Percentiles rank a stretch among this genome's conserved stretches.
phyloP scores from a whole-genome alignment of 2,329 filamentous ascomycete species.

The Exophiala bonariae region DNA sequence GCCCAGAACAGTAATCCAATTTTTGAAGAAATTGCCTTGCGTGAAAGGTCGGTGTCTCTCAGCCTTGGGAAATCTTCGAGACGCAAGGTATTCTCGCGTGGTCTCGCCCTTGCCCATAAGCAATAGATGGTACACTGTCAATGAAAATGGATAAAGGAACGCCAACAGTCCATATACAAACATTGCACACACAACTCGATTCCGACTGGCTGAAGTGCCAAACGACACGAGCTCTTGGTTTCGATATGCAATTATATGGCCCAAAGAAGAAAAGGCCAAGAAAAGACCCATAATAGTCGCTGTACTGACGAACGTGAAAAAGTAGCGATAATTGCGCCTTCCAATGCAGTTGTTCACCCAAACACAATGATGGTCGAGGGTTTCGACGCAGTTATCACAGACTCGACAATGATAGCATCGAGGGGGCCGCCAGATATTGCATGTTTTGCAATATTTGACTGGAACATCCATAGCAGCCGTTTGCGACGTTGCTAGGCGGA shows the following conservation, averaged over 20 bases:
- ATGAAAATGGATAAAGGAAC: constrained; percentile 75
- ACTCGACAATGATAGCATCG: constrained; percentile 94
- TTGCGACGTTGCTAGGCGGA: constrained; percentile 72
- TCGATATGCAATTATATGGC: constrained; percentile 75
- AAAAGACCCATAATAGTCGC: constrained; percentile 76
- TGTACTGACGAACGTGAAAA: constrained; percentile 85
- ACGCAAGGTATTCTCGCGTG: constrained; percentile 92
- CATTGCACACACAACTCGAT: constrained; percentile 83
- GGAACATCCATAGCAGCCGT: constrained; percentile 96
- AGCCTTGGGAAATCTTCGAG: constrained; percentile 88
- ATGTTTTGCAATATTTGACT: constrained; percentile 96
- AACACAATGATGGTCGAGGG: constrained; percentile 96
- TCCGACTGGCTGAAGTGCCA: constrained; percentile 64
- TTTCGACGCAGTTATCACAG: constrained; percentile 96
- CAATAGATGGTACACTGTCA: constrained; percentile 88
- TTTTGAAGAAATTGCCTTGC: constrained; percentile 71
- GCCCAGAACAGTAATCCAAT: constrained; percentile 78
- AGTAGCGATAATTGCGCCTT: constrained; percentile 95
- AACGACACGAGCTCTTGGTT: constrained; percentile 66
- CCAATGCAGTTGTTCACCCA: constrained; percentile 99
- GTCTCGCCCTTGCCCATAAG: constrained; percentile 90
- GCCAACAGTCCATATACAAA: constrained; percentile 77
- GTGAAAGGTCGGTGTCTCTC: constrained; percentile 91
- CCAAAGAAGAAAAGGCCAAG: constrained; percentile 74
- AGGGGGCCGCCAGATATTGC: constrained; percentile 94